Percentiles rank a stretch among this genome's conserved stretches.
Conservation (phyloP, 495 filamentous ascomycete species). For the Peziza echinospora region DNA sequence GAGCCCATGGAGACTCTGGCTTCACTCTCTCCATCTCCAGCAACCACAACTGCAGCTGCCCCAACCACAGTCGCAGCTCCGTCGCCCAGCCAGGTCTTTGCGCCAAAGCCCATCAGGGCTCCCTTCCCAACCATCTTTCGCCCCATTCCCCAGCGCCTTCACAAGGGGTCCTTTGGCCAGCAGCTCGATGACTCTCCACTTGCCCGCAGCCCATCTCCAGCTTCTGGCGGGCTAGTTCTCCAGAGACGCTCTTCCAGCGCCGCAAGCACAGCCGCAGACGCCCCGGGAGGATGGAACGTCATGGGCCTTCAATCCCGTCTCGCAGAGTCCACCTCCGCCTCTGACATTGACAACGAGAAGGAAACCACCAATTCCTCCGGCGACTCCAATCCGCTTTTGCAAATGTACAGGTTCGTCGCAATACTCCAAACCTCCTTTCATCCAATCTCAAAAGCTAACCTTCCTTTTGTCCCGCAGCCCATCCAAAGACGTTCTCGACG, state of each 20-base stretch:
- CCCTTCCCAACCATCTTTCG: background rate
- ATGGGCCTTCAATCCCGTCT: background rate
- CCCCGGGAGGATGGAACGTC: background rate
- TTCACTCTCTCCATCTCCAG: no score
- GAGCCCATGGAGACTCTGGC: no score
- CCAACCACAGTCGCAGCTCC: background rate
- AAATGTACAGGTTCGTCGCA: conserved; percentile 7
- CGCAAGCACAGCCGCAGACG: background rate
- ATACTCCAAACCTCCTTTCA: no score
- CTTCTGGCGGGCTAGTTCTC: no score
- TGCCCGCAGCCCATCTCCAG: background rate
- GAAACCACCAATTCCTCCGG: no score
- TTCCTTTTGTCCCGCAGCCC: conserved; percentile 2
- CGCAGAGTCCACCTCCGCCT: no score
- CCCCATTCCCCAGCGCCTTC: background rate
- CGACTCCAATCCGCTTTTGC: no score
- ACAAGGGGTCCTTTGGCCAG: background rate
- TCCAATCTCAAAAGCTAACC: background rate
- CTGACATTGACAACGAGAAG: no score
- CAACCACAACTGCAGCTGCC: no score
- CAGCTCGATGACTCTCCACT: background rate
- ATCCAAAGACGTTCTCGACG: conserved; percentile 15
- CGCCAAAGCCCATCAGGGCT: background rate
- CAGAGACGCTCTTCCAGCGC: background rate
- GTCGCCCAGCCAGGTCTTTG: background rate